Base-by-base conservation (phyloP, 257 asterid species). In the Forsythia viridissima region DNA sequence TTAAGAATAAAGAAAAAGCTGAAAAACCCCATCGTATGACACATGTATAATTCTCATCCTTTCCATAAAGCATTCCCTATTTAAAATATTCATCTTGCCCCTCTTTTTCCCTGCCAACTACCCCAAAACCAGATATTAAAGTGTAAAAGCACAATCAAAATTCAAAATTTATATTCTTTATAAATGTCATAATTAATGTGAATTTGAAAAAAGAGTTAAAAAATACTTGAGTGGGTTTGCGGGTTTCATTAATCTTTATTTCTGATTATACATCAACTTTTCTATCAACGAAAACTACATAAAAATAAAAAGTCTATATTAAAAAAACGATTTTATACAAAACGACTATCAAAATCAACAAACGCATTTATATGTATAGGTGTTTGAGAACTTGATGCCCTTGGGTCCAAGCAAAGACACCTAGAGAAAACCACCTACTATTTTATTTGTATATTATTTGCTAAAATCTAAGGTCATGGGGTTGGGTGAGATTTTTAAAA, bases 391-490 rank as follows among this genome's bases (percentile, higher is more conserved):
- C 8, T 52, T 16, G 5, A 52, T 24, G 63, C 63, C 30, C 30
- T 55, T 55, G 65, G 63, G 66, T 57, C 36, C 66, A 57, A 57
- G 66, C 61, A 71, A 24, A 41, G 75, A n/a, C 73, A 41, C 79
- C 73, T 77, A 73, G 42, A 75, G 75, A 74, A 70, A 80, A 76
- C 83, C 83, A 79, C 89, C 84, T 38, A 74, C 78, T 65, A 70
- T 59, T 65, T 76, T 24, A 24, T 79, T 63, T 51, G 55, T 12
- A 52, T 69, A 68, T 46, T 67, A 73, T 80, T 77, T 68, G 74
- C 74, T 21, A 40, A 24, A 78, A 75, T 76, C 73, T 70, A 69
- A 10, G 79, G 51, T 74, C 74, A 30, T 39, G 65, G 43, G 70
- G 79, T 80, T 80, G 65, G 83, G 79, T 67, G 57, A 59, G 76